Base-by-base conservation (phyloP, 2,329 filamentous ascomycete species). In the Aspergillus felis region DNA sequence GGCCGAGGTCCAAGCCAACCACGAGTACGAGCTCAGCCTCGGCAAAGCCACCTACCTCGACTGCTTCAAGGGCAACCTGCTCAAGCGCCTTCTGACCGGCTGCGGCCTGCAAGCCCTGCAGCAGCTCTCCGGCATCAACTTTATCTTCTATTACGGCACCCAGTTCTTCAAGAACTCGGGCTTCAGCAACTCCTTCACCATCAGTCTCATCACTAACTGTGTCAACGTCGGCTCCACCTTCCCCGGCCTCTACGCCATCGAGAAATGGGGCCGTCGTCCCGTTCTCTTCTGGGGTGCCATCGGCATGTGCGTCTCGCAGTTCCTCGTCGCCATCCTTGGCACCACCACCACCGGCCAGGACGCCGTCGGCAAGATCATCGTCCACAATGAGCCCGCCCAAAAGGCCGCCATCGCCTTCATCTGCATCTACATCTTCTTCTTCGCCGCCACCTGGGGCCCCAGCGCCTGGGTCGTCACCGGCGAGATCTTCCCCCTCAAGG, bases 1-100 rank as follows among this genome's bases (percentile, higher is more conserved):
- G 49, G 81, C 88, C 41, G 91, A 95, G 79, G 90, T 96, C 64
- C 82, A 93, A 61, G 91, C 91, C 77, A 95, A 94, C 80, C 85
- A 93, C 75, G 89, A 90, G 75, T 91, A 91, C 72, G 92, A 96
- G 80, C 81, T 88, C 65, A 65, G 67, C 35, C 57, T 76, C 4
- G 75, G 75, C 51, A 68, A 65, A 5, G 68, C 74, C 6, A 67
- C 66, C 20, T 78, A 75, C 55, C 50, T 72, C 7, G 73, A 76
- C 38, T 73, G 71, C 54, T 57, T 78, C 48, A 68, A 65, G 25
- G 68, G 69, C 0, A 68, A 66, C 0, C 61, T 78, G 50, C 68
- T 71, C 20, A 77, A 71, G 63, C 72, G 75, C 14, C 65, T 76
- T 6, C 61, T 71, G 10, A 77, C 75, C 10, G 75, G 75, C 1